A percentile compares a stretch with the other conserved stretches of the same genome.
Evolutionary conservation across 1,139 yeast genomes (phyloP).

Genomic region (Nakaseomyces uthaithaninus): DNA sequence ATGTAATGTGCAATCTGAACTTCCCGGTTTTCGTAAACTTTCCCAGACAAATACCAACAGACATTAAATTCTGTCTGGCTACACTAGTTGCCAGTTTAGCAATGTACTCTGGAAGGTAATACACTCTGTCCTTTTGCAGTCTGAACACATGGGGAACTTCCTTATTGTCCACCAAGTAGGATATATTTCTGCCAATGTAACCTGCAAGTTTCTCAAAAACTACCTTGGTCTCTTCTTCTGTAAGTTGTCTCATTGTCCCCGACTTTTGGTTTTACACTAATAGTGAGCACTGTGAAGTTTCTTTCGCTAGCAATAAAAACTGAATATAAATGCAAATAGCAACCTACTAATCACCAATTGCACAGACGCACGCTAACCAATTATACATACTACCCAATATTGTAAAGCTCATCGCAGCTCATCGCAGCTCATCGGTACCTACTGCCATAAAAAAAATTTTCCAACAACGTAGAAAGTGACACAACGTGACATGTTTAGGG

Average conservation of each 20-base stretch:
- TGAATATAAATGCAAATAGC: neutral
- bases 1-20: slow-evolving; percentile 89
- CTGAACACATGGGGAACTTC: slow-evolving; percentile 92
- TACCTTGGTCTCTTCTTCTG: slow-evolving; percentile 94
- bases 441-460: slow-evolving; percentile 2
- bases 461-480: neutral
- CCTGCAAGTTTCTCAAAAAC: slow-evolving; percentile 94
- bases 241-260: slow-evolving; percentile 93
- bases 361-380: neutral
- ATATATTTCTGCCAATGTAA: slow-evolving; percentile 90
- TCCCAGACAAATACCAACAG: slow-evolving; percentile 88
- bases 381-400: neutral
- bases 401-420: slow-evolving; percentile 7
- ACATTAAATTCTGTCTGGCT: slow-evolving; percentile 82
- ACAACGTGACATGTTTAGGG: neutral
- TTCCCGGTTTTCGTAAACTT: slow-evolving; percentile 97
- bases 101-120: slow-evolving; percentile 76
- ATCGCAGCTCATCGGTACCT: slow-evolving; percentile 16
- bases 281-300: too few relatives aligned
- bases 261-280: too few relatives aligned
- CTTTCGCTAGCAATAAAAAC: too few relatives aligned
- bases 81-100: slow-evolving; percentile 87
- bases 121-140: slow-evolving; percentile 91
- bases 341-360: neutral
- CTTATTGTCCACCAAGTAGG: slow-evolving; percentile 77